Evolutionary conservation across 129 eudicot genomes (phyloP).

Genomic region (Scalesia atractyloides): DNA sequence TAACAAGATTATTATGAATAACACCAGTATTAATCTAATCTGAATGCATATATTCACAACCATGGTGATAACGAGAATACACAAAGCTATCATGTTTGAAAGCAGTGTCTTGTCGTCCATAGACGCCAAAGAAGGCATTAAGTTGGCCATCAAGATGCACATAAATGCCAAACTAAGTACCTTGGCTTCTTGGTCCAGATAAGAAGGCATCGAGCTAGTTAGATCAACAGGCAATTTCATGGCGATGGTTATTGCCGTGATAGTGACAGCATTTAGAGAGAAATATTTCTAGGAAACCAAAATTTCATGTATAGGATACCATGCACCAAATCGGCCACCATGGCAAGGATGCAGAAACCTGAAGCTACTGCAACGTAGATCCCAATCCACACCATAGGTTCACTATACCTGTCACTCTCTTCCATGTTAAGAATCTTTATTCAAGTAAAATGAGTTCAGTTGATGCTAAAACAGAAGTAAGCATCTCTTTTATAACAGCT

Average conservation of each 20-base stretch:
- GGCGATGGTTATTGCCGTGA: slow-evolving; percentile 37
- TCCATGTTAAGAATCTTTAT: too few relatives aligned
- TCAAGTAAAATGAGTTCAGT: too few relatives aligned
- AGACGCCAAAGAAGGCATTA: slow-evolving; percentile 43
- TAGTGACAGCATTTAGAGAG: slow-evolving; percentile 44
- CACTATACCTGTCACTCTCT: too few relatives aligned
- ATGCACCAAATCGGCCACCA: slow-evolving; percentile 32
- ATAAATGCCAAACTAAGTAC: slow-evolving; percentile 29
- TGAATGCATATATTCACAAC: slow-evolving; percentile 25
- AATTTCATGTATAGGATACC: slow-evolving; percentile 31
- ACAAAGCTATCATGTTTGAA: slow-evolving; percentile 7
- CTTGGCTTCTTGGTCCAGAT: slow-evolving; percentile 21
- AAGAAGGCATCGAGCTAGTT: slow-evolving; percentile 17
- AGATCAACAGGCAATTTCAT: slow-evolving; percentile 47
- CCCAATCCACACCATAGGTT: slow-evolving; percentile 48
- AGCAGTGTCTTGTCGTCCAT: slow-evolving; percentile 31
- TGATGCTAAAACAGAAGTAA: too few relatives aligned
- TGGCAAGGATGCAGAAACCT: slow-evolving; percentile 33
- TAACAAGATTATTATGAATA: neutral
- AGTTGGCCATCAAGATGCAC: slow-evolving; percentile 34
- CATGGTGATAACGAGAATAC: slow-evolving; percentile 21
- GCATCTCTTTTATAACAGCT: too few relatives aligned
- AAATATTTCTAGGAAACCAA: slow-evolving; percentile 47
- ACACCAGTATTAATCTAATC: slow-evolving; percentile 14
- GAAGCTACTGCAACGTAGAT: slow-evolving; percentile 46